Percentiles rank a stretch among this genome's conserved stretches.
Conservation (phyloP, 768 basidiomycete species). For the Termitomyces heimii region DNA sequence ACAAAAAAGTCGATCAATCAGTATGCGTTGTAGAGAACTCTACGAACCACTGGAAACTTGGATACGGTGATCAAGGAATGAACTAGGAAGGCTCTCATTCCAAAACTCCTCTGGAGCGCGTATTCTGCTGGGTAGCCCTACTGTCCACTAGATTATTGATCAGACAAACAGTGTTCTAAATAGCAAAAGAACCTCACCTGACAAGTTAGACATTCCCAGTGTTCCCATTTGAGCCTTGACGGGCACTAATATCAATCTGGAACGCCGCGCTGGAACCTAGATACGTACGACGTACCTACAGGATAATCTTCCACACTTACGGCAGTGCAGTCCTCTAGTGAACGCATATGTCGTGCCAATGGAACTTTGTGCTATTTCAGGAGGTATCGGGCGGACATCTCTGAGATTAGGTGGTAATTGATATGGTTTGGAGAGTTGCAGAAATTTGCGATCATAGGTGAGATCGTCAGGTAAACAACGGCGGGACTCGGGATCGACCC, state of each 20-base stretch:
- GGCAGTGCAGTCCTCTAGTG: slow-evolving; percentile 67
- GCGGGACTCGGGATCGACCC: slow-evolving; percentile 27
- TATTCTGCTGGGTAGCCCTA: slow-evolving; percentile 20
- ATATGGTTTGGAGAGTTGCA: slow-evolving; percentile 28
- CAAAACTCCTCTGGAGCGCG: slow-evolving; percentile 30
- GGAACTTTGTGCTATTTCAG: slow-evolving; percentile 21
- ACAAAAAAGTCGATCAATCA: not conserved
- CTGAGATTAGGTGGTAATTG: slow-evolving; percentile 27
- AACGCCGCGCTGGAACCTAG: not conserved
- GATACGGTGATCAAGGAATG: slow-evolving; percentile 26
- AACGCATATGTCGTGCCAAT: slow-evolving; percentile 50
- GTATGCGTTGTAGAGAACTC: not conserved
- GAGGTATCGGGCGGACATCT: slow-evolving; percentile 32
- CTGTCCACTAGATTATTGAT: slow-evolving; percentile 14
- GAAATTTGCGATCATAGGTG: slow-evolving; percentile 43
- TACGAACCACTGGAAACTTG: slow-evolving; percentile 25
- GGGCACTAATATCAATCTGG: slow-evolving; percentile 1
- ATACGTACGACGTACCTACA: slow-evolving; percentile 45
- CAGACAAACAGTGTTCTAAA: not conserved
- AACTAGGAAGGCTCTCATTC: slow-evolving; percentile 21
- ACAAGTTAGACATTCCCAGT: slow-evolving; percentile 66
- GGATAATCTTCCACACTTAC: slow-evolving; percentile 63
- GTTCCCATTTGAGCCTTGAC: slow-evolving; percentile 64
- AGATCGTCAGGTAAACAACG: slow-evolving; percentile 30
- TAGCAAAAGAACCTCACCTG: slow-evolving; percentile 27